A percentile compares a stretch with the other conserved stretches of the same genome.
These are phyloP conservation scores for Pisolithus microcarpus DNA, from an alignment of 768 basidiomycete genomes.

Conservation along the genomic window DNA sequence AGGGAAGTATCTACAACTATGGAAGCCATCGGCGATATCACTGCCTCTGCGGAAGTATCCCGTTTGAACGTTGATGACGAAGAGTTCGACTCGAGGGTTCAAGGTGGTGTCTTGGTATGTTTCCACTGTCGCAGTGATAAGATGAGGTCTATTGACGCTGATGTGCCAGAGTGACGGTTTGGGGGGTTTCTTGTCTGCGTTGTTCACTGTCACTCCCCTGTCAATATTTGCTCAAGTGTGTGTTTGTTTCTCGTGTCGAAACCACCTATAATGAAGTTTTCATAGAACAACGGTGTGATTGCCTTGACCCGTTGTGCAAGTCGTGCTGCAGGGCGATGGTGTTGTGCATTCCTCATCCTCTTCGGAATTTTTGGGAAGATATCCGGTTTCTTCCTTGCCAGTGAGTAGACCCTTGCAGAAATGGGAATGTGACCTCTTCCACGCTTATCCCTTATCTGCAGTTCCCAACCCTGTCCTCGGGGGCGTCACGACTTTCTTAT, in stretches of 20 bases:
- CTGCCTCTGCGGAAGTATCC: constrained; percentile 78
- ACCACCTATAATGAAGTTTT: not conserved
- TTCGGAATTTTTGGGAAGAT: constrained; percentile 79
- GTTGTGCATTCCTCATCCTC: constrained; percentile 70
- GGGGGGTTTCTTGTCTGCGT: constrained; percentile 69
- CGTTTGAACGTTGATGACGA: constrained; percentile 63
- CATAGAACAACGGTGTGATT: constrained; percentile 76
- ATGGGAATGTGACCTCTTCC: not conserved
- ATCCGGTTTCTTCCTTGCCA: constrained; percentile 77
- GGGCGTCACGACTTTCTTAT: constrained; percentile 83
- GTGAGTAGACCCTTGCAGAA: constrained; percentile 23
- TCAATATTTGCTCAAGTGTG: constrained; percentile 66
- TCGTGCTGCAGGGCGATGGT: constrained; percentile 70
- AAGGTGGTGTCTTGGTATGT: constrained; percentile 68
- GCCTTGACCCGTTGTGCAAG: constrained; percentile 82
- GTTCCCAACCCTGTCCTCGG: constrained; percentile 78
- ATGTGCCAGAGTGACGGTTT: constrained; percentile 60
- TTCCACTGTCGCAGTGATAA: not conserved
- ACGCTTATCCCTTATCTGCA: constrained; percentile 8
- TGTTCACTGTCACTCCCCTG: constrained; percentile 76
- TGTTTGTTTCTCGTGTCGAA: not conserved
- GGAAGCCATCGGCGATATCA: constrained; percentile 84
- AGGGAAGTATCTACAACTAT: constrained; percentile 60
- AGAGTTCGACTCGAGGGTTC: constrained; percentile 75
- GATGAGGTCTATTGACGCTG: not conserved